A percentile compares a stretch with the other conserved stretches of the same genome.
Evolutionary conservation across 805 yeast genomes (phyloP).

Genomic region (Nakazawaea siamensis): DNA sequence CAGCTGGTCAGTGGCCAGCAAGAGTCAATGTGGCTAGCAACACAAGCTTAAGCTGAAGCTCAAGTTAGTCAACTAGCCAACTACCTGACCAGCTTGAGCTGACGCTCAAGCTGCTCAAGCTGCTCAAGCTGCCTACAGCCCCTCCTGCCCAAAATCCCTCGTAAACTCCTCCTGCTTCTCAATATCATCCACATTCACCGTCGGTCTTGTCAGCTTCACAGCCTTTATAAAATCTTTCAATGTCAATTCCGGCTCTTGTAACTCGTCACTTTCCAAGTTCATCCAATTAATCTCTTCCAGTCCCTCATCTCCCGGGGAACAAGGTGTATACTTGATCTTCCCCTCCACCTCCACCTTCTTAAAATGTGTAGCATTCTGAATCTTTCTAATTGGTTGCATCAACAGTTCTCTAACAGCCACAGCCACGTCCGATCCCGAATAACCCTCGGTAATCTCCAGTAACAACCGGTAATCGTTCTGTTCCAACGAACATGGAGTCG

Average conservation of each 20-base stretch:
- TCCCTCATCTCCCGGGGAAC: slow-evolving; percentile 91
- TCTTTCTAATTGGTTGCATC: slow-evolving; percentile 95
- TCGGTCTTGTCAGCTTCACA: slow-evolving; percentile 84
- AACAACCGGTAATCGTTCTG: slow-evolving; percentile 67
- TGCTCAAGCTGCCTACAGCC: too few relatives aligned
- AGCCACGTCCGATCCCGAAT: slow-evolving; percentile 95
- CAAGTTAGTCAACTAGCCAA: neutral
- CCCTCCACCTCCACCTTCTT: slow-evolving; percentile 43
- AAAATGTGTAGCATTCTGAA: slow-evolving; percentile 95
- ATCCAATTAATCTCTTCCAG: slow-evolving; percentile 92
- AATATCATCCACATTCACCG: slow-evolving; percentile 83
- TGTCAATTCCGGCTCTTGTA: slow-evolving; percentile 83
- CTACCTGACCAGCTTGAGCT: slow-evolving; percentile 47
- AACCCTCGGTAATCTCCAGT: slow-evolving; percentile 94
- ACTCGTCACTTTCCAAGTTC: slow-evolving; percentile 81
- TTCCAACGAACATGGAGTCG: slow-evolving; percentile 73
- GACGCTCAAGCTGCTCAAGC: too few relatives aligned
- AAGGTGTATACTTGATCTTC: slow-evolving; percentile 62
- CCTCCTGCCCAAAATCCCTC: slow-evolving; percentile 94
- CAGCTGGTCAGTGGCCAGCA: too few relatives aligned
- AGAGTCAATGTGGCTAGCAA: too few relatives aligned
- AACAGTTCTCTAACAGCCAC: slow-evolving; percentile 95
- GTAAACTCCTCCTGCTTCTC: slow-evolving; percentile 82
- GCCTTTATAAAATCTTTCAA: slow-evolving; percentile 92
- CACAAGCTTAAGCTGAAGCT: too few relatives aligned